Evolutionary conservation across 805 yeast genomes (phyloP).

Genomic region (Candida ortonii): DNA sequence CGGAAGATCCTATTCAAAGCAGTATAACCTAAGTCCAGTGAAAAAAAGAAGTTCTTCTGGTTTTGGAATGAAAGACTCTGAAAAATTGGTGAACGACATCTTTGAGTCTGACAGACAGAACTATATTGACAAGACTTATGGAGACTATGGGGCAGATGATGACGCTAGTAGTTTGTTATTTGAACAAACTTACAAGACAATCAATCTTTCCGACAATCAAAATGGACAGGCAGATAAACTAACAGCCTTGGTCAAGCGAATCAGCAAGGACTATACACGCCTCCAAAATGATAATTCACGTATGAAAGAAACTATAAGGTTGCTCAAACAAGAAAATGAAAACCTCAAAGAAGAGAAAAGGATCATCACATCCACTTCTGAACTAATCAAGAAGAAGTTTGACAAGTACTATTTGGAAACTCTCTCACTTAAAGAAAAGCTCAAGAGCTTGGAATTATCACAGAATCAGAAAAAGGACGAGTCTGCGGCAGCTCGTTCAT

Average conservation of each 20-base stretch:
- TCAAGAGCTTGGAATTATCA: conserved; percentile 4
- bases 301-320: conserved; percentile 1
- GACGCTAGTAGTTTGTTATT: conserved; percentile 14
- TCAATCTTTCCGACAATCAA: conserved; percentile 12
- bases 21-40: conserved; percentile 28
- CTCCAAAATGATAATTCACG: conserved; percentile 8
- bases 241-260: conserved; percentile 11
- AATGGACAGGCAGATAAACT: conserved; percentile 16
- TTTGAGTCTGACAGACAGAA: conserved; percentile 21
- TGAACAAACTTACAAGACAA: conserved; percentile 19
- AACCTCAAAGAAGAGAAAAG: conserved; percentile 10
- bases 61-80: conserved; percentile 24
- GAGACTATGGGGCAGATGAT: conserved; percentile 8
- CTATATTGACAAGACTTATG: conserved; percentile 5
- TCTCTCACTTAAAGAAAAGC: conserved; percentile 9
- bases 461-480: not conserved
- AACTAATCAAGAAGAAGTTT: conserved; percentile 16
- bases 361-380: conserved; percentile 8
- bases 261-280: conserved; percentile 12
- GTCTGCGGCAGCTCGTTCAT: not conserved
- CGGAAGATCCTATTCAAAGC: conserved; percentile 23
- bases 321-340: conserved; percentile 8
- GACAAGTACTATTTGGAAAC: conserved; percentile 19
- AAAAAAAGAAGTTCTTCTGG: conserved; percentile 15
- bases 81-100: conserved; percentile 24